Percentiles rank a stretch among this genome's conserved stretches.
Evolutionary conservation across 2,329 filamentous ascomycete genomes (phyloP).

Genomic region (Aureobasidium subglaciale): DNA sequence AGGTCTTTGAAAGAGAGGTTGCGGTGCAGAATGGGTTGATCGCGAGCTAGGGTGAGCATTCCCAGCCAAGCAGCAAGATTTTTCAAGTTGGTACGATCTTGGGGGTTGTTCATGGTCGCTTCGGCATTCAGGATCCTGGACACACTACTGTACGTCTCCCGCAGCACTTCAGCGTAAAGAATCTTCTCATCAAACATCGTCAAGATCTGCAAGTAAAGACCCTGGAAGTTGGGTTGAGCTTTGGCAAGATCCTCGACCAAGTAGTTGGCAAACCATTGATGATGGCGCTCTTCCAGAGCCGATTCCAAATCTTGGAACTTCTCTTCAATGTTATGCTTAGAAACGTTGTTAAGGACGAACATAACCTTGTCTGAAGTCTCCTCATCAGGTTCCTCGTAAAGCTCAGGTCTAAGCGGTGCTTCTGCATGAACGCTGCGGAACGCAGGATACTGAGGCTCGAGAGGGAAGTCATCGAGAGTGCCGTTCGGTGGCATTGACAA

Average conservation of each 20-base stretch:
- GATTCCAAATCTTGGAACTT: conserved; percentile 79
- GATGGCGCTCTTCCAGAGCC: conserved; percentile 70
- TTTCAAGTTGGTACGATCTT: conserved; percentile 82
- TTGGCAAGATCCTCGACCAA: conserved; percentile 94
- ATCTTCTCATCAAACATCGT: conserved; percentile 70
- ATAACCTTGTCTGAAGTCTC: conserved; percentile 88
- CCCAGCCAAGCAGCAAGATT: conserved; percentile 93
- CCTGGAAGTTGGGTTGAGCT: conserved; percentile 93
- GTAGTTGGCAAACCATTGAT: conserved; percentile 95
- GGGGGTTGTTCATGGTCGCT: conserved; percentile 71
- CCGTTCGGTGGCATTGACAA: conserved; percentile 59
- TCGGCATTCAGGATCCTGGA: conserved; percentile 86
- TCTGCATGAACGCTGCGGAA: conserved; percentile 78
- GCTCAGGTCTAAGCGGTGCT: conserved; percentile 52
- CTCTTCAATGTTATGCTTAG: conserved; percentile 74
- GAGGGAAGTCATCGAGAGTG: conserved; percentile 55
- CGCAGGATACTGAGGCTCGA: conserved; percentile 58
- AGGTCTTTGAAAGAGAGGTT: conserved; percentile 97
- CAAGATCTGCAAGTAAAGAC: conserved; percentile 84
- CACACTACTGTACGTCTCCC: conserved; percentile 85
- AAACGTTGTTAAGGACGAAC: conserved; percentile 95
- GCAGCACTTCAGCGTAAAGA: conserved; percentile 81
- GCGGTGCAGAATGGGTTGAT: conserved; percentile 91
- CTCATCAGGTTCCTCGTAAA: conserved; percentile 75
- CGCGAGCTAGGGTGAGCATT: conserved; percentile 81